Percentiles rank a stretch among this genome's conserved stretches.
Conservation (phyloP, 2,329 filamentous ascomycete species). For the Verruconis gallopava region DNA sequence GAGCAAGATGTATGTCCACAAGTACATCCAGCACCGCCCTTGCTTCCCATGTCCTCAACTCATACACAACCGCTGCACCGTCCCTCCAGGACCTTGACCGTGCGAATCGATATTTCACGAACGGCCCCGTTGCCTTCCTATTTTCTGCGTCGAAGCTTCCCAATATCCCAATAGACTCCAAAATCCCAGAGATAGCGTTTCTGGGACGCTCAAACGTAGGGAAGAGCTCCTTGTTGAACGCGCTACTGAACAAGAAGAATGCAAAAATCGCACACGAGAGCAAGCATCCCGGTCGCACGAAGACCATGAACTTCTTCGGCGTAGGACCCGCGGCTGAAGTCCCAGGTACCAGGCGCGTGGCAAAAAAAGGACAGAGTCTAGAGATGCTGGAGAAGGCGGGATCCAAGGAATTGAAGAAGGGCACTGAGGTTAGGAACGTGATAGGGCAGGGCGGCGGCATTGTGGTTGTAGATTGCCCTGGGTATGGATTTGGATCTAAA, state of each 20-base stretch:
- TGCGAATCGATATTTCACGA: constrained; percentile 32
- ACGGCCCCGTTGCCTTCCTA: constrained; percentile 37
- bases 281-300: constrained; percentile 47
- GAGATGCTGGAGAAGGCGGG: constrained; percentile 8
- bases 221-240: constrained; percentile 55
- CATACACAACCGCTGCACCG: constrained; percentile 21
- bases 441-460: constrained; percentile 29
- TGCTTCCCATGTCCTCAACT: constrained; percentile 13
- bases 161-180: constrained; percentile 41
- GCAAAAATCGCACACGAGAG: constrained; percentile 40
- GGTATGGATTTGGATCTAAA: constrained; percentile 51
- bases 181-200: constrained; percentile 50
- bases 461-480: constrained; percentile 57
- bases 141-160: constrained; percentile 50
- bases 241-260: constrained; percentile 37
- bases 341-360: constrained; percentile 16
- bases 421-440: constrained; percentile 24
- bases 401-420: constrained; percentile 10
- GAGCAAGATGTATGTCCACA: neutral
- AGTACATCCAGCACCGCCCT: neutral
- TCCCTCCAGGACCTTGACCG: constrained; percentile 24
- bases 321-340: constrained; percentile 29
- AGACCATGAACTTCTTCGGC: constrained; percentile 53
- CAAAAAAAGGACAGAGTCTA: constrained; percentile 6
- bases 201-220: constrained; percentile 59